phyloP scores from a whole-genome alignment of 202 grass and related monocot genomes.

The Digitaria exilis region DNA sequence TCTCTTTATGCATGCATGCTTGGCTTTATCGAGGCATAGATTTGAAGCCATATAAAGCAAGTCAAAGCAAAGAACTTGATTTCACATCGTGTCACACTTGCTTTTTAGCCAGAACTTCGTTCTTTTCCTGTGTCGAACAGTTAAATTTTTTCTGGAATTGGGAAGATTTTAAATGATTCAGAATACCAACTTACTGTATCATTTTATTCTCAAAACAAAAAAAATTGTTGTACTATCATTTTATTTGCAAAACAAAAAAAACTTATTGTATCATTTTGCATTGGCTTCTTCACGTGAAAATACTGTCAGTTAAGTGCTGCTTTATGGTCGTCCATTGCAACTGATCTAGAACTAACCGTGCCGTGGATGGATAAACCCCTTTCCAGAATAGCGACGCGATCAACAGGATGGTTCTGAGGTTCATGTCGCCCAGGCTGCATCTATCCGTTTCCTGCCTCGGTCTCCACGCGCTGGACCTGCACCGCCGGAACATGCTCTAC shows the following conservation, averaged over 20 bases:
- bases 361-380: background rate
- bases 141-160: background rate
- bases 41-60: slow-evolving; percentile 3
- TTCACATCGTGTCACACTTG: background rate
- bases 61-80: slow-evolving; percentile 5
- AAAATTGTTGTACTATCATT: no score
- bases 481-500: slow-evolving; percentile 46
- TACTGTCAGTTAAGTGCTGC: background rate
- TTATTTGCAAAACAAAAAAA: no score
- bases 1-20: background rate
- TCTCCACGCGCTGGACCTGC: slow-evolving; percentile 55
- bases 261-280: no score
- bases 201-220: no score
- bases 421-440: slow-evolving; percentile 5
- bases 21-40: background rate
- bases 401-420: slow-evolving; percentile 74
- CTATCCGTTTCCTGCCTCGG: background rate
- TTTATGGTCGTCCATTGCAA: background rate
- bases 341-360: background rate
- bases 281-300: background rate
- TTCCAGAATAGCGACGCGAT: slow-evolving; percentile 48
- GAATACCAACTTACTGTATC: background rate
- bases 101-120: background rate
- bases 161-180: background rate
- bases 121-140: background rate